phyloP scores from a whole-genome alignment of 1,284 basidiomycete genomes.

The Flammula alnicola region DNA sequence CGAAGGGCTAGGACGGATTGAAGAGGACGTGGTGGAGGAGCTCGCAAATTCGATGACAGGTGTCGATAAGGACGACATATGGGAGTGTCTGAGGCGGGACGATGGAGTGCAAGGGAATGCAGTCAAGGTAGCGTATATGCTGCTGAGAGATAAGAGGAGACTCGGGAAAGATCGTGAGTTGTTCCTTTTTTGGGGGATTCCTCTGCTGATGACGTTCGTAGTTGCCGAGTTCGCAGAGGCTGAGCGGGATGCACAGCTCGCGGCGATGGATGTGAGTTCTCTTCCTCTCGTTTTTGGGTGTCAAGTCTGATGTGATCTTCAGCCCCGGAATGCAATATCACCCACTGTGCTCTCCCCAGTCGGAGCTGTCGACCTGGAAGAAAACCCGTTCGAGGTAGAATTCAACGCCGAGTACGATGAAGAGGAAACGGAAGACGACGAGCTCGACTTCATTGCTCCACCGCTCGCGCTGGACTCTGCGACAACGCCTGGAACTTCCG shows the following conservation, averaged over 20 bases:
- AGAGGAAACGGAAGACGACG: slow-evolving; percentile 55
- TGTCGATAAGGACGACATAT: slow-evolving; percentile 83
- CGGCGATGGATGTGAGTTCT: slow-evolving; percentile 72
- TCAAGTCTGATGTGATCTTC: slow-evolving; percentile 8
- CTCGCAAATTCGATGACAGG: slow-evolving; percentile 77
- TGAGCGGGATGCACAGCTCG: slow-evolving; percentile 79
- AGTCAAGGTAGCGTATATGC: slow-evolving; percentile 96
- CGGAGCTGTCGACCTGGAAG: slow-evolving; percentile 57
- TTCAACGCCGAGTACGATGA: slow-evolving; percentile 66
- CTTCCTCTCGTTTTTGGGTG: slow-evolving; percentile 1
- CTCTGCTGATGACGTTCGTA: slow-evolving; percentile 34
- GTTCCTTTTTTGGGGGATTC: slow-evolving; percentile 1
- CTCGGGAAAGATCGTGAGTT: slow-evolving; percentile 80
- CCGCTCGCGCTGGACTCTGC: no score
- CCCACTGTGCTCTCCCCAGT: slow-evolving; percentile 57
- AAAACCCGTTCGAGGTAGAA: slow-evolving; percentile 78
- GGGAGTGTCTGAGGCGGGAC: slow-evolving; percentile 81
- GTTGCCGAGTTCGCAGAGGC: slow-evolving; percentile 79
- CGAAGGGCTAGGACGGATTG: slow-evolving; percentile 85
- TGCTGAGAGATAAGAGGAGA: slow-evolving; percentile 88
- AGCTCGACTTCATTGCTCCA: slow-evolving; percentile 64
- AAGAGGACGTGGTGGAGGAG: slow-evolving; percentile 88
- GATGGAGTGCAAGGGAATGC: slow-evolving; percentile 89
- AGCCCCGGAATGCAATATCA: slow-evolving; percentile 75
- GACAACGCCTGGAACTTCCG: no score